phyloP scores from a whole-genome alignment of 1,284 basidiomycete genomes.

The Puccinia brachypodii region DNA sequence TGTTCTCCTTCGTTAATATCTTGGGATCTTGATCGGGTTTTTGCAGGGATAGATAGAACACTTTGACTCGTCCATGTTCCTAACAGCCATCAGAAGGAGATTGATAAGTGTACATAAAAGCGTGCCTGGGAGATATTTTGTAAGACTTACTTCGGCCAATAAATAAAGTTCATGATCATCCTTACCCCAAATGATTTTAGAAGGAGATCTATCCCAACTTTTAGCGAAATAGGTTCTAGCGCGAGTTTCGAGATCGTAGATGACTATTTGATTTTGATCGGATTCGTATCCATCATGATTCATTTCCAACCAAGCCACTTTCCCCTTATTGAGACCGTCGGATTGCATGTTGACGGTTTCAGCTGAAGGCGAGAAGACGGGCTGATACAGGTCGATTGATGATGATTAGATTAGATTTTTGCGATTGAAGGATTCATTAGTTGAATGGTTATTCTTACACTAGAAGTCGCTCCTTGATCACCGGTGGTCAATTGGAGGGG shows the following conservation, averaged over 20 bases:
- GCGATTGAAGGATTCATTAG: neutral
- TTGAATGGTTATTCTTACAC: conserved; percentile 9
- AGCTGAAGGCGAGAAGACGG: conserved; percentile 40
- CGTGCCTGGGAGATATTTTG: too few species aligned
- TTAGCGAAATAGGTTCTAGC: conserved; percentile 28
- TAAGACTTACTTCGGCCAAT: conserved; percentile 45
- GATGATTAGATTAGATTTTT: neutral
- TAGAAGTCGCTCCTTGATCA: conserved; percentile 41
- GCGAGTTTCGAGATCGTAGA: conserved; percentile 42
- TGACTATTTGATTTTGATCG: conserved; percentile 51
- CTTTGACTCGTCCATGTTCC: conserved; percentile 43
- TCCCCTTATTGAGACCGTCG: conserved; percentile 37
- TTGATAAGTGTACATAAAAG: too few species aligned
- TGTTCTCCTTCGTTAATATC: conserved; percentile 13
- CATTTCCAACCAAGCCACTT: conserved; percentile 54
- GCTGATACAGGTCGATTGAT: neutral
- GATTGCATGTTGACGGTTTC: neutral
- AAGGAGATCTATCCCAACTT: conserved; percentile 52
- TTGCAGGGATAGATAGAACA: conserved; percentile 27
- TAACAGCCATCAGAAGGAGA: neutral
- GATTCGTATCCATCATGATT: conserved; percentile 53
- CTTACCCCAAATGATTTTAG: conserved; percentile 40
- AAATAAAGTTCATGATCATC: conserved; percentile 41
- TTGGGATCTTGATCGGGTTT: neutral
- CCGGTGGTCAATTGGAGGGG: conserved; percentile 28